Conservation (phyloP, 345 rosid genomes). For the Corchorus olitorius region DNA sequence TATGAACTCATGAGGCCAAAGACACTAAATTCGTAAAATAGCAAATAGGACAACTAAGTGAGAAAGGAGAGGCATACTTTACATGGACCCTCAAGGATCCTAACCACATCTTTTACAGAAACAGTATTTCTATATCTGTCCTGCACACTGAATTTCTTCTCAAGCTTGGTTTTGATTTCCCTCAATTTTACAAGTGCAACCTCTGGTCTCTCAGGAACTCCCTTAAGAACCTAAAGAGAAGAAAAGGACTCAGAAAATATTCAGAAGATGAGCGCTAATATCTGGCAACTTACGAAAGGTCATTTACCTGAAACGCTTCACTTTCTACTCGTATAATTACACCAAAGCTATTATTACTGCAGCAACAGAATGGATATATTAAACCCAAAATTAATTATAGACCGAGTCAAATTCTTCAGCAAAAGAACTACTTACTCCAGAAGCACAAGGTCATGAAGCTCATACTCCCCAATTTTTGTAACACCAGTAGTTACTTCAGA, state of each 20-base stretch:
- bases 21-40: not conserved
- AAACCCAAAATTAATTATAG: slow-evolving; percentile 14
- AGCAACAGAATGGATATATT: slow-evolving; percentile 28
- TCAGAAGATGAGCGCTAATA: not conserved
- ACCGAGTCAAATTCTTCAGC: not conserved
- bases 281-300: not conserved
- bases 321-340: slow-evolving; percentile 93
- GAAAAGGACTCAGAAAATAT: not conserved
- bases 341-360: slow-evolving; percentile 89
- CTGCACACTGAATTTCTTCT: slow-evolving; percentile 67
- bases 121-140: slow-evolving; percentile 73
- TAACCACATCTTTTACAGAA: slow-evolving; percentile 78
- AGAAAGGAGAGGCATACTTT: slow-evolving; percentile 53
- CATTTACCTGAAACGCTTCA: slow-evolving; percentile 86
- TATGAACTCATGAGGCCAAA: not conserved
- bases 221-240: slow-evolving; percentile 47
- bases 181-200: slow-evolving; percentile 82
- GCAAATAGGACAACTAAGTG: slow-evolving; percentile 20
- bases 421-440: slow-evolving; percentile 68
- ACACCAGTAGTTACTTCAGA: slow-evolving; percentile 94
- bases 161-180: slow-evolving; percentile 91
- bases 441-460: slow-evolving; percentile 94
- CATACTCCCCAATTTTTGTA: slow-evolving; percentile 86
- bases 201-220: slow-evolving; percentile 91
- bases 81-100: slow-evolving; percentile 86